Evolutionary conservation across 2,329 filamentous ascomycete genomes (phyloP).

Genomic region (Microthyrium microscopicum): DNA sequence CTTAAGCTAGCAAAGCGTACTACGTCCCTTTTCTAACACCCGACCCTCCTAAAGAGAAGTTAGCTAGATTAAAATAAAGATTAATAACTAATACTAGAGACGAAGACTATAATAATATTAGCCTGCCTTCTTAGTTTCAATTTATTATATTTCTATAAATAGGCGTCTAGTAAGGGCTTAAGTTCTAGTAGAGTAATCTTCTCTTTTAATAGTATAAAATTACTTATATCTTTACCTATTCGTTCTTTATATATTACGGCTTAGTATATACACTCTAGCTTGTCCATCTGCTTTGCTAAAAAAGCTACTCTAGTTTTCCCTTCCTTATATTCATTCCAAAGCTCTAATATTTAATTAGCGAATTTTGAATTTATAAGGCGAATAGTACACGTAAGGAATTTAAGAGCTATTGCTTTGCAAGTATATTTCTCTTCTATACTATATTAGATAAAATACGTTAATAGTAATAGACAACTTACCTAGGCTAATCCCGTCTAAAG

Average conservation of each 20-base stretch:
- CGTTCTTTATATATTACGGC: constrained; percentile 6
- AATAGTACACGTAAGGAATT: constrained; percentile 5
- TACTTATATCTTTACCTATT: constrained; percentile 5
- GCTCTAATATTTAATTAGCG: constrained; percentile 2
- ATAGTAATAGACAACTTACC: constrained; percentile 4
- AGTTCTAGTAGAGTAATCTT: constrained; percentile 6
- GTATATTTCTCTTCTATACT: constrained; percentile 5
- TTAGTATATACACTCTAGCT: constrained; percentile 3
- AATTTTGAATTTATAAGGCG: constrained; percentile 1
- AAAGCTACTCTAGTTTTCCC: constrained; percentile 4
- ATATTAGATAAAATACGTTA: not conserved
- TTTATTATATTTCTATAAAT: constrained; percentile 4
- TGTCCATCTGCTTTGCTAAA: constrained; percentile 3
- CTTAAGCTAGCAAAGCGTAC: constrained; percentile 4
- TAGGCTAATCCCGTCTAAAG: constrained; percentile 1
- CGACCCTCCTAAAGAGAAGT: constrained; percentile 3
- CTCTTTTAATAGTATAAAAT: constrained; percentile 2
- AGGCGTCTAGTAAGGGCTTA: constrained; percentile 3
- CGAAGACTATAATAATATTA: constrained; percentile 3
- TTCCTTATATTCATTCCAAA: constrained; percentile 6
- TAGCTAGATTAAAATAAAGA: constrained; percentile 5
- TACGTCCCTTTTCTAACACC: constrained; percentile 6
- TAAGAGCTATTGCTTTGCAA: not conserved
- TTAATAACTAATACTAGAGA: constrained; percentile 5
- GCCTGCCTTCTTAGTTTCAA: constrained; percentile 2